Evolutionary conservation across 306 rosid species (phyloP), one percentile per base, ranked within the genome.

Genomic region (Casuarina glauca): DNA sequence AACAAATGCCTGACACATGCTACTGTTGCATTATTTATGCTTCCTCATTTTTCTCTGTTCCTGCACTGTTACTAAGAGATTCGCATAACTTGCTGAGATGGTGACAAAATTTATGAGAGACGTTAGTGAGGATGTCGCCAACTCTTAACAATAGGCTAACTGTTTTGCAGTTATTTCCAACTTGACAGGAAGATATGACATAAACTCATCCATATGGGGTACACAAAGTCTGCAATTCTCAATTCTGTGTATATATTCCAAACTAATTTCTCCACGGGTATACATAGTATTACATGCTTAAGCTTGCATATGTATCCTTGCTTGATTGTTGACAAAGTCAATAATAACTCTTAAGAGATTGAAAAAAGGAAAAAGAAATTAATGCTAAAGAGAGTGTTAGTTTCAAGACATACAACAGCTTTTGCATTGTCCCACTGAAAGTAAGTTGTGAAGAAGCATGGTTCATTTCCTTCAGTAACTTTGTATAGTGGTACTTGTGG

Each of bases 391-490:
- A 58, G 61, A 72, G 51, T 60, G 32, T 48, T 26, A 26, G 35
- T 64, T 84, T 76, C 45, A 74, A 77, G 78, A 86, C 96, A 72
- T 91, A 96, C 99, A 81, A 55, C 52, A 71, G 98, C 93, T 89
- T 91, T 96, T 45, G 93, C 70, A 46, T 82, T 80, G 80, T 96
- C 99, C 99, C 99, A 96, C 50, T 94, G 83, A 73, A 96, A 96
- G 90, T 91, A 91, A 75, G 96, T 86, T 52, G 99, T 96, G 85
- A 93, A 96, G 86, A 96, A 91, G 90, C 96, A 89, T 49, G 99
- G 98, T 81, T 96, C 99, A 67, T 93, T 91, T 77, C 98, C 99
- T 91, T 96, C 98, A 15, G 97, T 88, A 58, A 93, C 91, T 89
- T 93, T 96, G 83, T 90, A 96, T 45, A 96, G 82, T 20, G 99